Conservation (phyloP, 768 basidiomycete genomes). For the Podaxis sp. region DNA sequence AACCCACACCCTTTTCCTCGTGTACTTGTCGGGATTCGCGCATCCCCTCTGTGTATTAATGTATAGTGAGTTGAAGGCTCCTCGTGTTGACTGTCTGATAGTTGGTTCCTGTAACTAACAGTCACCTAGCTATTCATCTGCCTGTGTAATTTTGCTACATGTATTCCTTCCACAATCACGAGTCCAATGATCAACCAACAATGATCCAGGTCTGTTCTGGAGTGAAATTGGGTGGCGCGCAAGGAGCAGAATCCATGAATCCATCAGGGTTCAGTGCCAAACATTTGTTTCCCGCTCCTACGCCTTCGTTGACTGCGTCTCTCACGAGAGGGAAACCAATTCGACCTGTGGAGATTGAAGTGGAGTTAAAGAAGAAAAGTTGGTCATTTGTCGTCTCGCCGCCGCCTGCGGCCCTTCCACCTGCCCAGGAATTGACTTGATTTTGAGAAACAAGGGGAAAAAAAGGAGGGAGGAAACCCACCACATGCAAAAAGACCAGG, state of each 20-base stretch:
- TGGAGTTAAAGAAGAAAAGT: slow-evolving; percentile 27
- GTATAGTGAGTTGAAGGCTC: neutral
- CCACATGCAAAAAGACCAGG: slow-evolving; percentile 26
- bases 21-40: neutral
- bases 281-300: slow-evolving; percentile 27
- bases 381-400: slow-evolving; percentile 25
- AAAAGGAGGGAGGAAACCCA: neutral
- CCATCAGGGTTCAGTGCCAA: slow-evolving; percentile 25
- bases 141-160: neutral
- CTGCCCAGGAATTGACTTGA: slow-evolving; percentile 1
- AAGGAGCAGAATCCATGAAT: slow-evolving; percentile 26
- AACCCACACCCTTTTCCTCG: neutral
- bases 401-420: slow-evolving; percentile 28
- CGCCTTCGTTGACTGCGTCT: slow-evolving; percentile 24
- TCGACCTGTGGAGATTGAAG: slow-evolving; percentile 19
- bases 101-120: neutral
- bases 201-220: slow-evolving; percentile 21
- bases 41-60: neutral
- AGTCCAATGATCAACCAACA: neutral
- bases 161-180: neutral
- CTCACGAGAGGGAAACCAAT: slow-evolving; percentile 25
- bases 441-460: neutral
- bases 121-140: neutral
- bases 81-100: neutral
- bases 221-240: slow-evolving; percentile 26